Conservation (phyloP, 176 grass and related monocot species). For the Thalia dealbata region DNA sequence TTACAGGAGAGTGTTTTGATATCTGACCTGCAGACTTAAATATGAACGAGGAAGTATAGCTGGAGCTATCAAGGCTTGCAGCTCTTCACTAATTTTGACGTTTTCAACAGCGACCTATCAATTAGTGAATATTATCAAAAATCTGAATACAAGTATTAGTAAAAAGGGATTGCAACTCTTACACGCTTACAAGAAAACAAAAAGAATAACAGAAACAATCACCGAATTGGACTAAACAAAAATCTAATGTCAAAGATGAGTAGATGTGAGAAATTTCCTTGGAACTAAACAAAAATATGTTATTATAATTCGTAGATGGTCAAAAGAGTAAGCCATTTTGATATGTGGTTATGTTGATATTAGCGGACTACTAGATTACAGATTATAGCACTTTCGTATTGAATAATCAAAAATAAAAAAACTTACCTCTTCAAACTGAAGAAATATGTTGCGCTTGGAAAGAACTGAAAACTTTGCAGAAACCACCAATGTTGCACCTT, state of each 20-base stretch:
- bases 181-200: background rate
- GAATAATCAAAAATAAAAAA: background rate
- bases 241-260: background rate
- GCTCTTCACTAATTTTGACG: constrained; percentile 79
- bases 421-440: constrained; percentile 91
- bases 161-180: background rate
- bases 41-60: constrained; percentile 89
- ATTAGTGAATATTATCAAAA: constrained; percentile 4
- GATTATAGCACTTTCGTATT: background rate
- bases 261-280: too few species aligned
- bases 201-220: background rate
- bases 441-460: constrained; percentile 82
- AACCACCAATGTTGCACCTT: constrained; percentile 87
- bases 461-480: constrained; percentile 81
- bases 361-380: background rate
- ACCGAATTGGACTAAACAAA: background rate
- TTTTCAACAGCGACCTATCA: constrained; percentile 63
- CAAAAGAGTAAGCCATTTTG: too few species aligned
- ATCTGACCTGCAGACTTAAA: constrained; percentile 56
- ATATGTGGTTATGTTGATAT: background rate
- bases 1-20: background rate
- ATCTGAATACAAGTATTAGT: background rate
- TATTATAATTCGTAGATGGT: too few species aligned
- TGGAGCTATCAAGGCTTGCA: constrained; percentile 88
- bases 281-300: too few species aligned